Evolutionary conservation across 2,329 filamentous ascomycete genomes (phyloP).

Genomic region (Aspergillus unguis): DNA sequence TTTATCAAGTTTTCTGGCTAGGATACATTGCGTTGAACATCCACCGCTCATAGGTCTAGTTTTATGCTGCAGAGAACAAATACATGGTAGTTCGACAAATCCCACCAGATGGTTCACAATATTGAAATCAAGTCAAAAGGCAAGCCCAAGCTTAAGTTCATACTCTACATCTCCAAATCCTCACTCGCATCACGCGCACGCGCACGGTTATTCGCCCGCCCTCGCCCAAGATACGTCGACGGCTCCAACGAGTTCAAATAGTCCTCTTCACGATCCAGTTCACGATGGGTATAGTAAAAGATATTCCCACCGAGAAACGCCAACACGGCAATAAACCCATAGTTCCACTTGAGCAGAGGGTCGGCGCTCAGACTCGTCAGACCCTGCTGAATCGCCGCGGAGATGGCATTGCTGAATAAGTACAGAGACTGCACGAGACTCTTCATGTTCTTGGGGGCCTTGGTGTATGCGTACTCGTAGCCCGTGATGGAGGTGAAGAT

Average conservation of each 20-base stretch:
- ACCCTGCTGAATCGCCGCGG: slow-evolving; percentile 65
- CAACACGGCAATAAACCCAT: slow-evolving; percentile 61
- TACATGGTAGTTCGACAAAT: too few relatives aligned
- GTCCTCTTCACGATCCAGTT: slow-evolving; percentile 66
- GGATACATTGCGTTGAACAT: too few relatives aligned
- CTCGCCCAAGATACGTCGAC: slow-evolving; percentile 19
- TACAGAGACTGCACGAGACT: slow-evolving; percentile 62
- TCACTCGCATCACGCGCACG: neutral
- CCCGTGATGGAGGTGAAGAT: slow-evolving; percentile 59
- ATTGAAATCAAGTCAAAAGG: neutral
- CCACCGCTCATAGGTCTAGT: too few relatives aligned
- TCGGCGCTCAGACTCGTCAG: slow-evolving; percentile 61
- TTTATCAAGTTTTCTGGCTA: too few relatives aligned
- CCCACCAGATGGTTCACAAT: too few relatives aligned
- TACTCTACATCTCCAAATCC: neutral
- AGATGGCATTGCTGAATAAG: slow-evolving; percentile 67
- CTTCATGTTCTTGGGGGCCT: slow-evolving; percentile 75
- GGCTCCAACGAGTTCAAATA: slow-evolving; percentile 53
- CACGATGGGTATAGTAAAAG: slow-evolving; percentile 66
- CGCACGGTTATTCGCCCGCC: neutral
- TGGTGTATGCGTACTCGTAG: slow-evolving; percentile 72
- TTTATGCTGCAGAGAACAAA: too few relatives aligned
- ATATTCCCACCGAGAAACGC: slow-evolving; percentile 59
- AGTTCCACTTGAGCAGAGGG: slow-evolving; percentile 71
- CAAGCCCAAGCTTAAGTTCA: neutral